Evolutionary conservation across 108 stramenopile genomes (phyloP).

Genomic region (Nannochloropsis salina): DNA sequence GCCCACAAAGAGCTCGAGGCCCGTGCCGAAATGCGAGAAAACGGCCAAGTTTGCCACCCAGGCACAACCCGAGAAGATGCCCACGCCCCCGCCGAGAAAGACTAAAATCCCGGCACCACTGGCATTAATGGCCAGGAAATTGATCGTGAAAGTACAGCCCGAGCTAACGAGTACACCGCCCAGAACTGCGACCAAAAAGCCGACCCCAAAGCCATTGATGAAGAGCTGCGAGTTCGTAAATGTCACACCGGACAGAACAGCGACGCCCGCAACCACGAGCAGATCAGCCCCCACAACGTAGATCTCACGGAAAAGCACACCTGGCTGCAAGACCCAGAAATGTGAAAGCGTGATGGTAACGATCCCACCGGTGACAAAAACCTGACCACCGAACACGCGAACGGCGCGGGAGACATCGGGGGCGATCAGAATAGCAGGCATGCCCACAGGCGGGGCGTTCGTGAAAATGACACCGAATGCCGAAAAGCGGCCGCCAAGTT

Average conservation of each 20-base stretch:
- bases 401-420: background rate
- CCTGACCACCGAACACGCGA: background rate
- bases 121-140: background rate
- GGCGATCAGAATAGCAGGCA: background rate
- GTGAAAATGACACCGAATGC: slow-evolving; percentile 4
- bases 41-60: background rate
- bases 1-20: background rate
- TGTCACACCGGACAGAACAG: background rate
- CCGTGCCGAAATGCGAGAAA: background rate
- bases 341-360: background rate
- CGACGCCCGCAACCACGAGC: slow-evolving; percentile 1
- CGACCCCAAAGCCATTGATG: slow-evolving; percentile 17
- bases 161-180: background rate
- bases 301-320: slow-evolving; percentile 3
- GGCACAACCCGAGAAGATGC: slow-evolving; percentile 19
- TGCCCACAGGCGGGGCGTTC: slow-evolving; percentile 7
- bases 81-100: slow-evolving; percentile 11
- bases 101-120: background rate
- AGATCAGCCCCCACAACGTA: background rate
- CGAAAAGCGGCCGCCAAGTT: background rate
- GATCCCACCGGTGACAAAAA: slow-evolving; percentile 6
- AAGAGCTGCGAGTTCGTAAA: background rate
- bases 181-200: background rate
- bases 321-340: slow-evolving; percentile 9
- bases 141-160: background rate